Base-by-base conservation (phyloP, 169 alveolate species). In the Amoebophrya sp. region DNA sequence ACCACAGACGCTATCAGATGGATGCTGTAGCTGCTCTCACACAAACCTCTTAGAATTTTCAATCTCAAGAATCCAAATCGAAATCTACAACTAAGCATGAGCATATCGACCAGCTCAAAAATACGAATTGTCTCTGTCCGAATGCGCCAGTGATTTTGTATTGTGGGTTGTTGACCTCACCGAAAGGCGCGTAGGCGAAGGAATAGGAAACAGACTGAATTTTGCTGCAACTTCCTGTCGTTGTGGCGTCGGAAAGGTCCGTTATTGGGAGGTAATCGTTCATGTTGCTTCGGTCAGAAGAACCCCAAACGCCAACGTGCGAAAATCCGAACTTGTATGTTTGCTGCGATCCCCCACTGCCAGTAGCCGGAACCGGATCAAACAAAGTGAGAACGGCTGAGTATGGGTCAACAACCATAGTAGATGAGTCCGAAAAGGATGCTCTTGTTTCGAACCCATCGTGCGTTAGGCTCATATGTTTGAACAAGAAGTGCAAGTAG, bases 121-220 rank as follows among this genome's bases (percentile, higher is more conserved):
- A 47, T 65, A 65, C 83, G 83, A 26, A 65, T 1, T 1, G 0
- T 6, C 33, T 1, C 83, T 65, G 18, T 65, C 33, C 83, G 39
- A 29, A 65, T 6, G 83, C 83, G 12, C 83, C 83, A 6, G 83
- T 65, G 83, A 65, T 65, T 18, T 65, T 65, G 83, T 65, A 65
- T 36, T 65, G 83, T 10, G 83, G 83, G 26, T 65, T 65, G 33
- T 1, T 65, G 2, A 6, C 2, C 83, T 65, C 83, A 0, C 83
- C 83, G 83, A 65, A 65, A 6, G 83, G 83, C n/a, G 83, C 83
- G 83, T 65, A 65, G 2, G 83, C 83, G 26, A 65, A 65, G 39
- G 18, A 6, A 36, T 65, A 65, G 33, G 83, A 6, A 0, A 0
- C 2, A 6, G 83, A 26, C 26, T 6, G 12, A 6, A 65, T 1